Conservation (phyloP, 441 rosid genomes). For the Adansonia rubrostipa region DNA sequence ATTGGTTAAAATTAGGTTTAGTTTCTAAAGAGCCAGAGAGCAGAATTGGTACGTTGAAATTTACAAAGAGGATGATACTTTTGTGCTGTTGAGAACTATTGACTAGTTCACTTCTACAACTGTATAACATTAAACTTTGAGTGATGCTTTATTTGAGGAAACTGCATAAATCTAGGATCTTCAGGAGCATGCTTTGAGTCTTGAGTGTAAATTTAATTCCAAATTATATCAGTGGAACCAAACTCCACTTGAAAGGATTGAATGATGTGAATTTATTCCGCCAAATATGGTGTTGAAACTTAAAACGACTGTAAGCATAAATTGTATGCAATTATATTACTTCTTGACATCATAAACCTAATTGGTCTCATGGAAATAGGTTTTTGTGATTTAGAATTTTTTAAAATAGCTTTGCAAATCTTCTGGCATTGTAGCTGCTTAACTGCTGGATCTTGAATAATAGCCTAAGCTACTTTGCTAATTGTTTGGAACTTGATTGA, state of each 20-base stretch:
- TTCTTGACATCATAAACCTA: neutral
- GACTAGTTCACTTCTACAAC: conserved; percentile 7
- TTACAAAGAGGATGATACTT: neutral
- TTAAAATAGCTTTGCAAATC: neutral
- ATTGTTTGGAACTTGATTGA: conserved; percentile 11
- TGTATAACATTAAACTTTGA: neutral
- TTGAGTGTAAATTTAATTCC: neutral
- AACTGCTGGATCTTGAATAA: neutral
- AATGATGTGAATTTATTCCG: neutral
- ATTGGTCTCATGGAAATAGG: neutral
- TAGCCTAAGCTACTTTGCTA: neutral
- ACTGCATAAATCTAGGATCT: neutral
- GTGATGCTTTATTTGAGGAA: conserved; percentile 19
- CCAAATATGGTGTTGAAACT: neutral
- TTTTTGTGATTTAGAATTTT: neutral
- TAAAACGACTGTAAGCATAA: neutral
- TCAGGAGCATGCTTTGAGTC: neutral
- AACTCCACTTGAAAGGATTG: conserved; percentile 5
- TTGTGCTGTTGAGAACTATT: neutral
- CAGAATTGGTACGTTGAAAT: conserved; percentile 32
- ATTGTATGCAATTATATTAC: neutral
- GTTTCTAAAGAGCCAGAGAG: conserved; percentile 22
- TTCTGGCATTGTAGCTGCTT: conserved; percentile 7
- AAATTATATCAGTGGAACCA: neutral
- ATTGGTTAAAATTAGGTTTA: conserved; percentile 13